phyloP scores from a whole-genome alignment of 768 basidiomycete species.

The Sporobolomyces roseus region DNA sequence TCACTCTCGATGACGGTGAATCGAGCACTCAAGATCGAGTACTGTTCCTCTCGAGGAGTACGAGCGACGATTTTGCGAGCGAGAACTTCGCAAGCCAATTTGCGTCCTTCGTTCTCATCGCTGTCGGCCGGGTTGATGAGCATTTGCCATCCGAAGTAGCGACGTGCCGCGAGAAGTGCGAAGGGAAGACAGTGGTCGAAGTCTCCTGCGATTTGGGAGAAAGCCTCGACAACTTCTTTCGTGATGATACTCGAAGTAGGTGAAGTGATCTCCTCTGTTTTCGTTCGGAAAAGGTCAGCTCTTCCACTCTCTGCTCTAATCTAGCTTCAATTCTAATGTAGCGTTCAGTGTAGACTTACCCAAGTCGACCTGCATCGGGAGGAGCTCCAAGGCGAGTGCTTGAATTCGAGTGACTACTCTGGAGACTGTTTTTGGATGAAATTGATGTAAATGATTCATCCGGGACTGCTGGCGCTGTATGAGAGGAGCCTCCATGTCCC shows the following conservation, averaged over 20 bases:
- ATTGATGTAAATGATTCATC: conserved; percentile 11
- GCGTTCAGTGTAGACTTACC: too few relatives aligned
- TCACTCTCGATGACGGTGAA: conserved; percentile 42
- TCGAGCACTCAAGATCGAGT: conserved; percentile 28
- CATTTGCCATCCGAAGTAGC: conserved; percentile 31
- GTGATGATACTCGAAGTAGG: conserved; percentile 42
- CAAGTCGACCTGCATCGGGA: conserved; percentile 39
- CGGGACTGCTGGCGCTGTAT: background rate
- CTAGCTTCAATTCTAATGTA: too few relatives aligned
- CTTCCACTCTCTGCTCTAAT: too few relatives aligned
- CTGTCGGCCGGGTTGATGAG: conserved; percentile 41
- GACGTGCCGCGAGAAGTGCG: conserved; percentile 42
- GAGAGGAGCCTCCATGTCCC: conserved; percentile 11
- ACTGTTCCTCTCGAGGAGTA: conserved; percentile 33
- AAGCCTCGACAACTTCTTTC: conserved; percentile 39
- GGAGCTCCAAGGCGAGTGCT: conserved; percentile 41
- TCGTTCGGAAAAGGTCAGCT: too few relatives aligned
- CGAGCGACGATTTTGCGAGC: conserved; percentile 36
- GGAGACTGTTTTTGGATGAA: conserved; percentile 26
- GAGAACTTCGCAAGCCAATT: conserved; percentile 36
- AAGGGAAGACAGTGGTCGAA: conserved; percentile 42
- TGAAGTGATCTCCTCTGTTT: conserved; percentile 24
- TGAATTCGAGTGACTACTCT: conserved; percentile 29
- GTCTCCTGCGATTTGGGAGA: conserved; percentile 39
- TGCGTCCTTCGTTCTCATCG: conserved; percentile 44